Base-by-base conservation (phyloP, 2,329 filamentous ascomycete species). In the Pestalotiopsis sp. region DNA sequence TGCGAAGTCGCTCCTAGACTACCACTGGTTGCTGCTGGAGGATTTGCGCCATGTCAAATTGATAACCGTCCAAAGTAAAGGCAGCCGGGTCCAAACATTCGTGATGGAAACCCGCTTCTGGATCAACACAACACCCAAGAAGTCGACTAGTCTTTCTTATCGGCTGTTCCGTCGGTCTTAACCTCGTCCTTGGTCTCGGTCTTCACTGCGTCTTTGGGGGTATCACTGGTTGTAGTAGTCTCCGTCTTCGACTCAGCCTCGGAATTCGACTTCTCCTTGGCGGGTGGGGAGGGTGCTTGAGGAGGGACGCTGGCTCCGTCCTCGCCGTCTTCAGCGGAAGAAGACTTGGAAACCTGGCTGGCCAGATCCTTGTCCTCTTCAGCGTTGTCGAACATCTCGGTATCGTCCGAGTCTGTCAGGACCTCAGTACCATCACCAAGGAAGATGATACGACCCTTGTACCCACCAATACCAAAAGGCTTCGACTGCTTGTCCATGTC, bases 351-450 rank as follows among this genome's bases (percentile, higher is more conserved):
- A 70, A 96, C 92, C 83, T 97, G 94, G 80, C 92, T 95, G 73
- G 89, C 91, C 72, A 95, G 86, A 78, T 97, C 94, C 80, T 93
- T 93, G 78, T 97, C 93, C 78, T 97, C 93, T 79, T 94, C 92
- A 76, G 84, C 81, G 77, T 94, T 91, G 80, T 98, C 94, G 82
- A 98, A 97, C 91, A 97, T 95, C 76, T 97, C 94, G 72, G 92
- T 90, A 78, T 98, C 94, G 81, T 94, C 91, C 79, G 92, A 92
- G 81, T 96, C 94, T 74, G 93, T 94, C 77, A 95, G 86, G 79
- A 97, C 90, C 85, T 98, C 95, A 77, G 94, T 97, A 76, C 95
- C 96, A 84, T 98, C 95, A 74, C 95, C 95, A 75, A 99, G 89
- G 79, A 97, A 91, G 81, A 98, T 98, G 80, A 98, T 94, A 76